Evolutionary conservation across 768 basidiomycete genomes (phyloP), one percentile per base, ranked within the genome.

Genomic region (Trametes cinnabarina): DNA sequence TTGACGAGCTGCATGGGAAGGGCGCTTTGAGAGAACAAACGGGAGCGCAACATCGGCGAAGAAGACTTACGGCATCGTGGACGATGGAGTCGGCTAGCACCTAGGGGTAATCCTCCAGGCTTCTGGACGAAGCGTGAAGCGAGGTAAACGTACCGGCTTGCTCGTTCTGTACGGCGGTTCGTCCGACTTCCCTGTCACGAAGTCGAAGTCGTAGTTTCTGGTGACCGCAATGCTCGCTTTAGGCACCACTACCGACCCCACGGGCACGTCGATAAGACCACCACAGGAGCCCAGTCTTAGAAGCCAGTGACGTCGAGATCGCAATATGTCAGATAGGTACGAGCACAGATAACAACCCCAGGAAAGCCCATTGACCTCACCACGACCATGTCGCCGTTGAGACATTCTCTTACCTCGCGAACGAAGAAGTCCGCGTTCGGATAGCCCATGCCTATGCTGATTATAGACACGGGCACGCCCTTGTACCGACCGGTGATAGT

Each of bases 401-500:
- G 69, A 63, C 86, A 85, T 70, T 92, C 91, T 60, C 90, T 79
- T 23, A 81, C 83, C 73, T 93, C 90, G 61, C 90, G 82, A 20
- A 93, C 81, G 69, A 92, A 90, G 73, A 92, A 93, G 71, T 93
- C 91, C 74, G 86, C 87, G 72, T 90, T 92, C 0, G 90, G 82
- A 58, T 74, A 77, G 19, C 91, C 91, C 91, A 92, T 93, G 12
- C 91, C 91, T 54, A 92, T 91, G 62, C 86, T 87, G 40, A 90
- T 76, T 39, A 92, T 81, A 6, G 86, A 88, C 26, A 92, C 70
- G 8, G 89, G 88, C 15, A 79, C 70, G 46, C 80, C 81, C 51
- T 72, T 69, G 66, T 74, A 77, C 34, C 68, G 64, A 3, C 76
- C 76, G 12, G 76, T 77, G 63, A 76, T 69, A 25, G 73, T 76